These are phyloP conservation scores for Beauveria medogensis DNA, from an alignment of 2,329 filamentous ascomycete genomes.

Conservation along the genomic window DNA sequence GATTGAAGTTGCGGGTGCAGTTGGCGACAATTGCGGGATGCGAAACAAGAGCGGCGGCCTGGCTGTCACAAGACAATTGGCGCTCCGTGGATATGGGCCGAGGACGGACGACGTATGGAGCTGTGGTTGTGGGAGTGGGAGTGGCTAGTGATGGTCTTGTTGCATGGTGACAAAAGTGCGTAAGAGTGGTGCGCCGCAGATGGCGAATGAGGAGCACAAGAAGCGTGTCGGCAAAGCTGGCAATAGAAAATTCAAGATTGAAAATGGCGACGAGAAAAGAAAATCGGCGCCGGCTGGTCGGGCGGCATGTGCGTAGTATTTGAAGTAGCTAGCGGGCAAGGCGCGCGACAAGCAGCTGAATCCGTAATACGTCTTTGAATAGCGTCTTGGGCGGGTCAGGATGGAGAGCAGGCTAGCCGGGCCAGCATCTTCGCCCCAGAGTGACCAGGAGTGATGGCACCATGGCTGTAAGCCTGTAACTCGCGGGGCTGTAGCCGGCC, in stretches of 20 bases:
- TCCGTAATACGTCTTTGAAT: neutral
- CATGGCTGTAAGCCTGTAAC: too few species aligned
- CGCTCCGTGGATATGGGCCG: neutral
- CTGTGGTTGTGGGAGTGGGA: neutral
- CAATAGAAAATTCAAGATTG: neutral
- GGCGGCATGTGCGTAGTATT: conserved; percentile 6
- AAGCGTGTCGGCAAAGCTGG: neutral
- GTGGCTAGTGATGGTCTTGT: neutral
- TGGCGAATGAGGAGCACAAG: neutral
- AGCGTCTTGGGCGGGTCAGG: conserved; percentile 1
- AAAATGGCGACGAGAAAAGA: neutral
- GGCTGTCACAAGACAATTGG: conserved; percentile 4
- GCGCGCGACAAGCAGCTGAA: neutral
- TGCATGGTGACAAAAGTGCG: neutral
- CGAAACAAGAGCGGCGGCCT: neutral
- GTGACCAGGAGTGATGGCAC: neutral
- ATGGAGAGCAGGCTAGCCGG: neutral
- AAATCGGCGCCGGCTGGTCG: neutral
- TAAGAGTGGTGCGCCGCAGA: neutral
- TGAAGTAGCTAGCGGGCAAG: neutral
- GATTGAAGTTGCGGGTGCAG: too few species aligned
- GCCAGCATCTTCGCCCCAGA: neutral
- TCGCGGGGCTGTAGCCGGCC: neutral
- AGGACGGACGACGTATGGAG: neutral
- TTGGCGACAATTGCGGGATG: neutral